phyloP scores from a whole-genome alignment of 192 early-diverging fungal species.

The Physocladia obscura region DNA sequence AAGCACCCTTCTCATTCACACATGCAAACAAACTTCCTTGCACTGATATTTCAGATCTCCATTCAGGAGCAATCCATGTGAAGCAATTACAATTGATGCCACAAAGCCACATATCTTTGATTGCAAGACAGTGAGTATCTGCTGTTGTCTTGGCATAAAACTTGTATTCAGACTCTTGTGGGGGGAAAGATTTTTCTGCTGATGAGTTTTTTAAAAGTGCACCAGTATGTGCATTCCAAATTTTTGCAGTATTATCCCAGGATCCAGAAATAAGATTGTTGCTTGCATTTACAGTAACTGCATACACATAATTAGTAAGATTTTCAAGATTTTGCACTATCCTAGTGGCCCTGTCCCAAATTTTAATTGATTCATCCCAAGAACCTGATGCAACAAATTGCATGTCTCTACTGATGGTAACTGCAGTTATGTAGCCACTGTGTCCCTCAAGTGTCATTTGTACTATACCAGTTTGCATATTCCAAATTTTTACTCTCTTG shows the following conservation, averaged over 20 bases:
- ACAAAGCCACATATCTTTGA: too few species aligned
- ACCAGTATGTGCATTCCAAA: constrained; percentile 78
- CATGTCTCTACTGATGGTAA: constrained; percentile 7
- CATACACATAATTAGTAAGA: constrained; percentile 28
- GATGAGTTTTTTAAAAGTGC: too few species aligned
- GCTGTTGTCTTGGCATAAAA: too few species aligned
- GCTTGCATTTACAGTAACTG: background rate
- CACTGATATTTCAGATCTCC: too few species aligned
- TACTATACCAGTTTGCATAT: background rate
- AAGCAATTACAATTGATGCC: too few species aligned
- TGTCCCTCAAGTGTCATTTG: background rate
- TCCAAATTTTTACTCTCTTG: background rate
- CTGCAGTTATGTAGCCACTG: background rate
- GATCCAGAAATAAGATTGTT: background rate
- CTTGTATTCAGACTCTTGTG: too few species aligned
- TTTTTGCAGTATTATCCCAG: constrained; percentile 51
- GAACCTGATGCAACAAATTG: constrained; percentile 11
- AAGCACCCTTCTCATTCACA: too few species aligned
- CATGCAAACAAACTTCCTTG: too few species aligned
- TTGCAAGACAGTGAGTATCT: too few species aligned
- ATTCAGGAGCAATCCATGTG: too few species aligned
- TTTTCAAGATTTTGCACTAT: constrained; percentile 23
- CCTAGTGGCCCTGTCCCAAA: constrained; percentile 23
- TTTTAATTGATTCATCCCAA: background rate
- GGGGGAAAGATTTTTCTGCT: too few species aligned